Evolutionary conservation across 371 early-diverging fungal genomes (phyloP), one percentile per base, ranked within the genome.

Genomic region (Dinochytrium kinnereticum): DNA sequence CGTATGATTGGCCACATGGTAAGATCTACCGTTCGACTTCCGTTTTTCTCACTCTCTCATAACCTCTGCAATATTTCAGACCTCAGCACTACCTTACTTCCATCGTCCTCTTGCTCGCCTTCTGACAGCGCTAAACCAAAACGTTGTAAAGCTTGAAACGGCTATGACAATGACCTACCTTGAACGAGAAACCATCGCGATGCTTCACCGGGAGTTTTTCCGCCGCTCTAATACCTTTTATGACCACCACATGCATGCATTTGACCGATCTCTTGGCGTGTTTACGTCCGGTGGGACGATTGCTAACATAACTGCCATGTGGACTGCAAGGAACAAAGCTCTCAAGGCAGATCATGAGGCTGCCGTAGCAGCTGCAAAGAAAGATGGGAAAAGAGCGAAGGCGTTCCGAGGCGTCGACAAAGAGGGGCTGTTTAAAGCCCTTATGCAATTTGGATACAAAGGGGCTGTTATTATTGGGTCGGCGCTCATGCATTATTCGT

Each of bases 1-100:
- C 81, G 79, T 51, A 82, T 82, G 83, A 82, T 86, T 38, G 86
- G 86, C 2, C 86, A 86, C 67, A 84, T 86, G 86, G 81, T 83
- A 65, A 73, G 37, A 34, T n/a, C n/a, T n/a, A n/a, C n/a, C n/a
- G n/a, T n/a, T n/a, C n/a, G n/a, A n/a, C n/a, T n/a, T n/a, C n/a
- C n/a, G n/a, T n/a, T n/a, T n/a, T n/a, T n/a, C n/a, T n/a, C n/a
- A n/a, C n/a, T n/a, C n/a, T n/a, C n/a, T n/a, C n/a, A n/a, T n/a
- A n/a, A n/a, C n/a, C n/a, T n/a, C n/a, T n/a, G n/a, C n/a, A n/a
- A n/a, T n/a, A n/a, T n/a, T n/a, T n/a, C 34, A 83, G 84, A 84
- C 84, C 1, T 73, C 86, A 1, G 81, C 86, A 5, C 75, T 86
- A 17, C 86, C 86, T 0, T 86, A 80, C 71, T 86, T 86, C 64